Evolutionary conservation across 1,284 basidiomycete species (phyloP), one percentile per base, ranked within the genome.

Genomic region (Malassezia equina): DNA sequence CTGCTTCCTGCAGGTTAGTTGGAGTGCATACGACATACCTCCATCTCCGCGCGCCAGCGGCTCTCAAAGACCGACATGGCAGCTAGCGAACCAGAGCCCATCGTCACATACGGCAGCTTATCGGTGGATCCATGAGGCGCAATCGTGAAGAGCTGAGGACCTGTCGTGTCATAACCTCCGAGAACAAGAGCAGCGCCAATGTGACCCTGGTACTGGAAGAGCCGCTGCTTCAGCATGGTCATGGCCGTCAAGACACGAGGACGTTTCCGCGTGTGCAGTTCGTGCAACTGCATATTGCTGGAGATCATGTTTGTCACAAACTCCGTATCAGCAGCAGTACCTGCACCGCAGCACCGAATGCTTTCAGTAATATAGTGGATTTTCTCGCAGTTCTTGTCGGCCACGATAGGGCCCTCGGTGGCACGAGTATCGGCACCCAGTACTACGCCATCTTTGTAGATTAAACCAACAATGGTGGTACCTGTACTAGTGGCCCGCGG

Each of bases 321-420:
- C 77, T 96, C 93, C 0, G 91, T 95, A 75, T 96, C 93, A 11
- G 93, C 93, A 21, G 94, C 93, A 3, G 94, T 98, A 55, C 94
- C 93, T 3, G 94, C 94, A 71, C 94, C 94, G 75, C 93, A 96
- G 80, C 94, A 99, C 54, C 93, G 82, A 65, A 99, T 98, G 55
- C 64, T 67, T 46, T 69, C 66, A 21, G 65, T 59, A 24, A 74
- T 65, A 63, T 87, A 98, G 77, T 99, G 94, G 71, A 99, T 99
- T 90, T 98, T 98, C 79, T 96, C 93, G 77, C 93, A 98, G 78
- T 96, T 96, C 83, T 96, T 96, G 79, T 96, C 93, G 9, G 91
- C 91, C 13, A 99, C 90, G 65, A 99, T 96, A 21, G 84, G 83
- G 0, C 93, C 93, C 64, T 86, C 88, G 0, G 93, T 96, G 2